phyloP scores from a whole-genome alignment of 2,329 filamentous ascomycete species.

The Sodiomyces alkalinus region DNA sequence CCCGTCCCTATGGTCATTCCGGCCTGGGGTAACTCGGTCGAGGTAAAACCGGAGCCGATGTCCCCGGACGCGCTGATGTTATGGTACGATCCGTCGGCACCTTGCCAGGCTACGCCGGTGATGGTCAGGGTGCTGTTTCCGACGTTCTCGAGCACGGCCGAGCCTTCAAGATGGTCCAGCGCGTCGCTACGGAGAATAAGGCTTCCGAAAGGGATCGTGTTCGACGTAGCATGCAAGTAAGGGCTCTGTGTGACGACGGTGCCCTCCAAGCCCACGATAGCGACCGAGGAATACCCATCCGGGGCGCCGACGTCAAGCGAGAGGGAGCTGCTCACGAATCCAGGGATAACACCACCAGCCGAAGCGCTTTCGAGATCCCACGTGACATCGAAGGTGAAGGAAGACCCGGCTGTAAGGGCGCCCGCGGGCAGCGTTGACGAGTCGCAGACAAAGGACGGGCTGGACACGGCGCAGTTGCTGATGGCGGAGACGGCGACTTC shows the following conservation, averaged over 20 bases:
- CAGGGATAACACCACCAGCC: conserved; percentile 15
- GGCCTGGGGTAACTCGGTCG: conserved; percentile 14
- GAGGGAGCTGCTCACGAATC: conserved; percentile 19
- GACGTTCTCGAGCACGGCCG: conserved; percentile 20
- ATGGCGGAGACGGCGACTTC: conserved; percentile 20
- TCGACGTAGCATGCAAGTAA: conserved; percentile 19
- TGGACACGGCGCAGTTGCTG: conserved; percentile 18
- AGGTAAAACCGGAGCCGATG: conserved; percentile 17
- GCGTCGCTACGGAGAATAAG: conserved; percentile 18
- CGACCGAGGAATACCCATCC: conserved; percentile 18
- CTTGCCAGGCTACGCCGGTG: conserved; percentile 18
- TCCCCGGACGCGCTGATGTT: conserved; percentile 15
- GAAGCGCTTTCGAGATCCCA: conserved; percentile 19
- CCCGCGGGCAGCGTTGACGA: conserved; percentile 22
- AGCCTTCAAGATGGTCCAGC: conserved; percentile 12
- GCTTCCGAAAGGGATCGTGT: conserved; percentile 22
- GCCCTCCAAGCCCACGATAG: conserved; percentile 21
- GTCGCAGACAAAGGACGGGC: conserved; percentile 19
- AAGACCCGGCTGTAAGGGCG: conserved; percentile 16
- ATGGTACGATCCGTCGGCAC: conserved; percentile 10
- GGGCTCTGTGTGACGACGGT: conserved; percentile 19
- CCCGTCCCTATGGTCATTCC: conserved; percentile 15
- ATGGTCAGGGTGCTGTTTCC: conserved; percentile 20
- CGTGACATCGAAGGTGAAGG: conserved; percentile 23
- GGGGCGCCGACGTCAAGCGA: conserved; percentile 21